These are phyloP conservation scores for Benincasa hispida DNA, from an alignment of 306 rosid species.

Conservation along the genomic window DNA sequence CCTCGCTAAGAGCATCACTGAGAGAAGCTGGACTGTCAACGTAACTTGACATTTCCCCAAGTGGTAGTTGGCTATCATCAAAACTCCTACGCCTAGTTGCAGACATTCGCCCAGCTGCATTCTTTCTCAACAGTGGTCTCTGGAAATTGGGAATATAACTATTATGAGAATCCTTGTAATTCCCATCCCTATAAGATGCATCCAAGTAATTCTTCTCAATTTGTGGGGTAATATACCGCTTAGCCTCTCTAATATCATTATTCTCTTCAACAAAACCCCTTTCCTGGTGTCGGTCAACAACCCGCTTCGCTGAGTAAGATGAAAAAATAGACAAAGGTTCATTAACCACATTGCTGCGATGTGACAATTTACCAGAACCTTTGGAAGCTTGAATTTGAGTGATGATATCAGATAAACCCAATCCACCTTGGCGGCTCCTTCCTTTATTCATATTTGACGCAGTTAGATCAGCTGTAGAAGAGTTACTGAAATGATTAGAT, in stretches of 20 bases:
- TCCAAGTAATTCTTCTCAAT: constrained; percentile 59
- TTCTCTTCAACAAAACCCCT: constrained; percentile 54
- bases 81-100: constrained; percentile 84
- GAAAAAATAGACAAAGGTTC: constrained; percentile 48
- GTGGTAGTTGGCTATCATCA: constrained; percentile 71
- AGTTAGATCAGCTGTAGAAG: constrained; percentile 48
- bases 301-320: constrained; percentile 48
- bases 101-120: constrained; percentile 61
- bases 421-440: constrained; percentile 67
- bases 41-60: constrained; percentile 63
- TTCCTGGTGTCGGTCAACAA: constrained; percentile 47
- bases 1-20: constrained; percentile 81
- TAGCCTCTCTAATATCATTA: constrained; percentile 49
- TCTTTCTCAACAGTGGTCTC: constrained; percentile 86
- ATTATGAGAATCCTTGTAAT: constrained; percentile 58
- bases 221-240: constrained; percentile 46
- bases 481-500: constrained; percentile 50
- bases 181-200: constrained; percentile 50
- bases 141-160: constrained; percentile 85
- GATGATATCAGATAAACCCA: constrained; percentile 83
- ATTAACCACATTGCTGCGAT: constrained; percentile 31
- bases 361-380: constrained; percentile 50
- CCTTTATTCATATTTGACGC: constrained; percentile 46
- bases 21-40: constrained; percentile 74
- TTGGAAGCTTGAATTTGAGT: constrained; percentile 96